Evolutionary conservation across 2,329 filamentous ascomycete species (phyloP).

Genomic region (Colletotrichum lentis): DNA sequence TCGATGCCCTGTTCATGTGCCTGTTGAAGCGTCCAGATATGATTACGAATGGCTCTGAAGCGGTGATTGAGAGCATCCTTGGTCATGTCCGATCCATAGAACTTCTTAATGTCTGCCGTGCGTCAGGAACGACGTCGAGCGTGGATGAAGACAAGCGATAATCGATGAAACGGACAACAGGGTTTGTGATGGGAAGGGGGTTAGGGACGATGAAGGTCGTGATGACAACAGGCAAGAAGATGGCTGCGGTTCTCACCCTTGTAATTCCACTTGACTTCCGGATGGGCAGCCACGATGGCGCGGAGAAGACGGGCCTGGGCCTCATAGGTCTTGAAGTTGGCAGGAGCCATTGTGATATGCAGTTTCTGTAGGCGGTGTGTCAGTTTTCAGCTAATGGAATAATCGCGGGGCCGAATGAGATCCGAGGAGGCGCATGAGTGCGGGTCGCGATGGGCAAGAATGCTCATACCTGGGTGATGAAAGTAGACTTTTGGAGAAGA

Average conservation of each 20-base stretch:
- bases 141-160: neutral
- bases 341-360: constrained; percentile 54
- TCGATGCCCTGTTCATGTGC: constrained; percentile 50
- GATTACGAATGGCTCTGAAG: constrained; percentile 57
- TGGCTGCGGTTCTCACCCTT: constrained; percentile 58
- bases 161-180: neutral
- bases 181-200: neutral
- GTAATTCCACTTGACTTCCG: constrained; percentile 65
- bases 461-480: neutral
- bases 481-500: neutral
- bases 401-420: neutral
- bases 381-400: neutral
- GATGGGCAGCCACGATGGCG: constrained; percentile 67
- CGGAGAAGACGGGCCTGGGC: constrained; percentile 67
- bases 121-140: constrained; percentile 31
- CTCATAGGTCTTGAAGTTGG: constrained; percentile 69
- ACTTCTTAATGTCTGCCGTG: constrained; percentile 55
- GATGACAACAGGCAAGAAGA: neutral
- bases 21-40: constrained; percentile 50
- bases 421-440: too few species aligned
- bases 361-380: neutral
- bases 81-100: constrained; percentile 60
- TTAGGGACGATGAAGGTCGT: neutral
- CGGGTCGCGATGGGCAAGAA: too few species aligned
- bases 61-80: constrained; percentile 60